Conservation (phyloP, 73 alveolate genomes). For the Halteria grandinella region DNA sequence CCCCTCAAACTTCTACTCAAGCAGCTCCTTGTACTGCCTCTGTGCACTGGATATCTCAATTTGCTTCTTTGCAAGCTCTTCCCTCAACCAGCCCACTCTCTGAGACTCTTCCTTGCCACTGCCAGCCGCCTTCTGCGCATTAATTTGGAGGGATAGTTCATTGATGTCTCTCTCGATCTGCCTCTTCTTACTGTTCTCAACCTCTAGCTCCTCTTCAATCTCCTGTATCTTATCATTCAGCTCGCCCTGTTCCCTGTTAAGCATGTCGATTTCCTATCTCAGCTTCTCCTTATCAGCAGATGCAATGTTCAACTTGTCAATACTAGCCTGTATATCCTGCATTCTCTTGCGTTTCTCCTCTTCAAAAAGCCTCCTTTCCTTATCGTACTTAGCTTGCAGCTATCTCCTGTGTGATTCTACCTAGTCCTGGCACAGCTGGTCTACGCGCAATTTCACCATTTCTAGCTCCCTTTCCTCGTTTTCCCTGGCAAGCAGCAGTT, state of each 20-base stretch:
- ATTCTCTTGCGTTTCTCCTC: constrained; percentile 48
- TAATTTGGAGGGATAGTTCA: constrained; percentile 10
- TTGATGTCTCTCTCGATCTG: constrained; percentile 39
- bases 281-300: constrained; percentile 43
- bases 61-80: constrained; percentile 38
- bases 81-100: constrained; percentile 35
- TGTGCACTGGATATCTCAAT: constrained; percentile 14
- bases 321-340: constrained; percentile 4
- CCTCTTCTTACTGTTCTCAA: constrained; percentile 28
- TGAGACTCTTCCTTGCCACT: not conserved
- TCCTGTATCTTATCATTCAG: constrained; percentile 16
- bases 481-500: constrained; percentile 16
- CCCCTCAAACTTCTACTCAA: constrained; percentile 2
- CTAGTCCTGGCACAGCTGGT: constrained; percentile 33
- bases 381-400: constrained; percentile 15
- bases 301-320: constrained; percentile 41
- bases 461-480: constrained; percentile 36
- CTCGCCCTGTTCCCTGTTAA: constrained; percentile 13
- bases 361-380: constrained; percentile 30
- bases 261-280: not conserved
- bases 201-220: constrained; percentile 16
- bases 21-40: constrained; percentile 45
- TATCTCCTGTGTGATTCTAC: constrained; percentile 29
- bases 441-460: constrained; percentile 25
- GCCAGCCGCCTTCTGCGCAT: constrained; percentile 31